Evolutionary conservation across 495 filamentous ascomycete species (phyloP), one percentile per base, ranked within the genome.

Genomic region (Daldinia loculata): DNA sequence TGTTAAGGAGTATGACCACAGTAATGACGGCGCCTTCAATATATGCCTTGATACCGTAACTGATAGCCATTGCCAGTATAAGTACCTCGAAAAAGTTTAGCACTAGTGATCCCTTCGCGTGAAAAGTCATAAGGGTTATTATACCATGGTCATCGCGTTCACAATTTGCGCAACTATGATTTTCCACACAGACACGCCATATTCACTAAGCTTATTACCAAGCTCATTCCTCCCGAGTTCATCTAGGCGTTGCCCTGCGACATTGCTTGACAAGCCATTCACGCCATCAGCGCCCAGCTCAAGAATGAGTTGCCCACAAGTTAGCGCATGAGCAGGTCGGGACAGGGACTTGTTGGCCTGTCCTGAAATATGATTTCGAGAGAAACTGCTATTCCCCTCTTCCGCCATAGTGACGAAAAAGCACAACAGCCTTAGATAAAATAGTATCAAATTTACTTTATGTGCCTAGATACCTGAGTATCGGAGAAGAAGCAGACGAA

Each of bases 51-150:
- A 92, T 91, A 5, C 86, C 89, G 70, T 90, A 92, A 74, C 86
- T 89, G 56, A 91, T 88, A 29, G 83, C 85, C 90, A 92, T 92
- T 15, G 87, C 90, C 89, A 93, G 80, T 19, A 93, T 84, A 5
- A 94, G 84, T 17, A 94, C 89, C 87, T 90, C 39, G 4, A 30
- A 14, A 61, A 45, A 24, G 59, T 27, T 48, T 6, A 72, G 70
- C 56, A 19, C 12, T 38, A 12, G n/a, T 3, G 19, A 57, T 26
- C 22, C 14, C 4, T 14, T 26, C 71, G 71, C 70, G 71, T 88
- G 85, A 68, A 89, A 77, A 3, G 9, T 14, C n/a, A 34, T 32
- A 60, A 43, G 24, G 17, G 34, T 38, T 24, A 52, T 15, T 56
- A 65, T 79, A 85, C 75, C 81, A 86, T 68, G 58, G 83, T 84